phyloP scores from a whole-genome alignment of 2,329 filamentous ascomycete species.

The Claviceps quebecensis region DNA sequence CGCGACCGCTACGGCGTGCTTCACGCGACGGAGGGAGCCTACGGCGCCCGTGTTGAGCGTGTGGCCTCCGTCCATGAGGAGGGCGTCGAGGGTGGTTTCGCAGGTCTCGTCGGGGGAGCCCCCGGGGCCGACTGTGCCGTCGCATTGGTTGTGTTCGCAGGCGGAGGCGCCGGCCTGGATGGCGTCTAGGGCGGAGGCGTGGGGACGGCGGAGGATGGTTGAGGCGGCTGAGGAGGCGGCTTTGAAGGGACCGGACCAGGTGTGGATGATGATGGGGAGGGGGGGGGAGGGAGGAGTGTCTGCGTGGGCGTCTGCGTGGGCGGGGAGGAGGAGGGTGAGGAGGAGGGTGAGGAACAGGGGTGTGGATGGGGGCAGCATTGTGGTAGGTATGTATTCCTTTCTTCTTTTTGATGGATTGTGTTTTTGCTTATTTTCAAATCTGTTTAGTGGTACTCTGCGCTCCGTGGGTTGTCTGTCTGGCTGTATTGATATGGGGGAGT shows the following conservation, averaged over 20 bases:
- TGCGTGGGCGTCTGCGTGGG: too few relatives aligned
- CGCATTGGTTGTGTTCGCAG: constrained; percentile 39
- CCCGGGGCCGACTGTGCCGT: constrained; percentile 39
- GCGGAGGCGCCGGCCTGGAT: constrained; percentile 36
- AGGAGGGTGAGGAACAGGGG: not conserved
- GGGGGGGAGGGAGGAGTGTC: constrained; percentile 16
- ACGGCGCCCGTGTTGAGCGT: constrained; percentile 37
- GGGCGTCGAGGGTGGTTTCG: constrained; percentile 44
- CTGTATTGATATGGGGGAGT: too few relatives aligned
- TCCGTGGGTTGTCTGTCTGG: too few relatives aligned
- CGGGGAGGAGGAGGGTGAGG: not conserved
- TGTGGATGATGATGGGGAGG: constrained; percentile 38
- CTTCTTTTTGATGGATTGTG: too few relatives aligned
- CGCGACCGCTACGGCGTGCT: constrained; percentile 35
- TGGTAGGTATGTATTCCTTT: not conserved
- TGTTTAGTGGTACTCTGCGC: too few relatives aligned
- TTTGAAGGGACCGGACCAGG: constrained; percentile 38
- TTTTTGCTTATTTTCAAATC: too few relatives aligned
- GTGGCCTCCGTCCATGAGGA: constrained; percentile 42
- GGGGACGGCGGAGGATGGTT: constrained; percentile 17
- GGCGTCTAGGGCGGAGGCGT: constrained; percentile 32
- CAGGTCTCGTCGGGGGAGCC: constrained; percentile 41
- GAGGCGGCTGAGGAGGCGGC: constrained; percentile 38
- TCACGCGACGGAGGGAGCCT: constrained; percentile 33
- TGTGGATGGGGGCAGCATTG: not conserved